These are phyloP conservation scores for Conticribra weissflogii DNA, from an alignment of 108 stramenopile species.

Conservation along the genomic window DNA sequence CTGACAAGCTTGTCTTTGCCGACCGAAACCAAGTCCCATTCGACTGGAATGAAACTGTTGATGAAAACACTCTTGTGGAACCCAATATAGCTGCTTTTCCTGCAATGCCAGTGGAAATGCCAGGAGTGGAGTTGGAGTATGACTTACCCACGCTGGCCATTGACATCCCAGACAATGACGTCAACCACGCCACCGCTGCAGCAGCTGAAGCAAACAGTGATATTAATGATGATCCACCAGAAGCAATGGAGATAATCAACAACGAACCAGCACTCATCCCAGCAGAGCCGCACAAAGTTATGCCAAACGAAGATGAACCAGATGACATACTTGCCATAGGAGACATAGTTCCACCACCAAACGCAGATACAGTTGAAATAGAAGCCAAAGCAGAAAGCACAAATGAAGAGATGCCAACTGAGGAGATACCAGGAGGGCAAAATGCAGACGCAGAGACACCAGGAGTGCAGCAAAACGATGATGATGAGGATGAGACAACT, in stretches of 20 bases:
- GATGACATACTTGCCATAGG: slow-evolving; percentile 8
- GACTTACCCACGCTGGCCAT: background rate
- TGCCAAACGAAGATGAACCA: background rate
- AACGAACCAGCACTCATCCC: background rate
- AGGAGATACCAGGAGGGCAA: background rate
- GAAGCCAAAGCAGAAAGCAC: background rate
- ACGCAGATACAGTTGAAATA: background rate
- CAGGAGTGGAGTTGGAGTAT: slow-evolving; percentile 2
- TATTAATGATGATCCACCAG: background rate
- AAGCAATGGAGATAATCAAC: background rate
- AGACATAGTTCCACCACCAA: background rate
- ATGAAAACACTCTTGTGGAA: slow-evolving; percentile 3
- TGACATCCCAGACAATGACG: background rate
- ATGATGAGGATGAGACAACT: background rate
- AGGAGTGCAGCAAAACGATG: slow-evolving; percentile 1
- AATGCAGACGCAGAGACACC: background rate
- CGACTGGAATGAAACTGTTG: slow-evolving; percentile 7
- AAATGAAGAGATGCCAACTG: slow-evolving; percentile 1
- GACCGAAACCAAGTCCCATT: background rate
- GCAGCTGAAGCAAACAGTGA: background rate
- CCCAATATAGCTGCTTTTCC: background rate
- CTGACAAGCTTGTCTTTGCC: slow-evolving; percentile 10
- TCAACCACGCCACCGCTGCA: background rate
- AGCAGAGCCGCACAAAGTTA: background rate
- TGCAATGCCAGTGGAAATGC: background rate